A percentile compares a stretch with the other conserved stretches of the same genome.
These are phyloP conservation scores for Aspergillus sparsus DNA, from an alignment of 495 filamentous ascomycete species.

Conservation along the genomic window DNA sequence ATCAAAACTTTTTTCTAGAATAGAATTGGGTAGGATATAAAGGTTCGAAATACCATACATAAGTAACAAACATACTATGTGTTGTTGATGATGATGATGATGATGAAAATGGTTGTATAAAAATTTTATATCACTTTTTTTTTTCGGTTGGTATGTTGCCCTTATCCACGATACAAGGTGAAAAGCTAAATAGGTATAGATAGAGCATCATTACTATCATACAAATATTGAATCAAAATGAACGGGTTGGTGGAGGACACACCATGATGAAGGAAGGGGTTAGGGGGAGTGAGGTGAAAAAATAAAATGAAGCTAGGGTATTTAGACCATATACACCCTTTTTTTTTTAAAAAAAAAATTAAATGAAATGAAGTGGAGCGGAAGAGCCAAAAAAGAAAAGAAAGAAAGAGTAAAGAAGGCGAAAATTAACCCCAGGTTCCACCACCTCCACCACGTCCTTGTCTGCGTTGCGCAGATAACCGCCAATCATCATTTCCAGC, in stretches of 20 bases:
- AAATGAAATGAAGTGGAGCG: neutral
- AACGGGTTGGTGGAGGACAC: neutral
- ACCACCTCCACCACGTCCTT: constrained; percentile 85
- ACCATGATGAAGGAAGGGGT: neutral
- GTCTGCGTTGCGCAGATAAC: constrained; percentile 81
- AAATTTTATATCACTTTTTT: neutral
- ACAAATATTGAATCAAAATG: too few relatives aligned
- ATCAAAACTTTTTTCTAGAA: too few relatives aligned
- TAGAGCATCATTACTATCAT: too few relatives aligned
- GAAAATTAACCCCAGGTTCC: constrained; percentile 89
- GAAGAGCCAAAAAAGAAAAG: neutral
- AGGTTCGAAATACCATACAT: too few relatives aligned
- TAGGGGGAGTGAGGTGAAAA: neutral
- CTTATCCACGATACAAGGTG: too few relatives aligned
- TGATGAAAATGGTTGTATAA: too few relatives aligned
- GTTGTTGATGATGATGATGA: too few relatives aligned
- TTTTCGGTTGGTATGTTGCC: neutral
- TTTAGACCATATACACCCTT: neutral
- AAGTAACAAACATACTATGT: too few relatives aligned
- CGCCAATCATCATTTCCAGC: constrained; percentile 92
- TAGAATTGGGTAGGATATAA: too few relatives aligned
- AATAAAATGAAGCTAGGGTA: neutral
- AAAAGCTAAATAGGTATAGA: neutral
- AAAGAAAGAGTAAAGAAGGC: constrained; percentile 13
- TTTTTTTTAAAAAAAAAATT: neutral